Percentiles rank a stretch among this genome's conserved stretches.
Conservation (phyloP, 352 stramenopile genomes). For the Pythium guiyangense region DNA sequence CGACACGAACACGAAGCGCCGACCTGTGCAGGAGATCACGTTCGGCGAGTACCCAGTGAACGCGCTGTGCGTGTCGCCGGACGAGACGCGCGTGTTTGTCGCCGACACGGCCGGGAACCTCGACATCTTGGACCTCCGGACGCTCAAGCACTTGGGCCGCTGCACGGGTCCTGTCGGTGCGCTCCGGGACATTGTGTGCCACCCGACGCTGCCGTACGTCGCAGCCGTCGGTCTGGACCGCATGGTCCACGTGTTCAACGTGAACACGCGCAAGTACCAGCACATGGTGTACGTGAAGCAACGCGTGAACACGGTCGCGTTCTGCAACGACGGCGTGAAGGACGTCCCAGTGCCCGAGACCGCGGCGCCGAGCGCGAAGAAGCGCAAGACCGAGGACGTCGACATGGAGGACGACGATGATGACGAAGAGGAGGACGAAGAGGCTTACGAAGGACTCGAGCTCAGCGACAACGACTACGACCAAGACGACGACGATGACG, state of each 20-base stretch:
- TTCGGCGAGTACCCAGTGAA: conserved; percentile 75
- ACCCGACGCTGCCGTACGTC: conserved; percentile 88
- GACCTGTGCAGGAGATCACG: conserved; percentile 64
- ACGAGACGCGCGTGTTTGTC: conserved; percentile 77
- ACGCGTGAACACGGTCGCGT: conserved; percentile 89
- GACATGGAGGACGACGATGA: conserved; percentile 46
- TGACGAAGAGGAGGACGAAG: conserved; percentile 64
- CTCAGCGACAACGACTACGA: conserved; percentile 58
- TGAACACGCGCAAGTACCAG: conserved; percentile 76
- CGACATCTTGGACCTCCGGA: conserved; percentile 88
- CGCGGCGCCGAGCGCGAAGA: conserved; percentile 36
- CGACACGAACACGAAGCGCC: conserved; percentile 85
- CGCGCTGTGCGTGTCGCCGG: conserved; percentile 61
- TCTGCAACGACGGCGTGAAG: conserved; percentile 81
- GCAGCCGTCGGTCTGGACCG: conserved; percentile 91
- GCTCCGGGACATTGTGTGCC: conserved; percentile 85
- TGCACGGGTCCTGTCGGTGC: conserved; percentile 89
- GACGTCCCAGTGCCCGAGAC: conserved; percentile 37
- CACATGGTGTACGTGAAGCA: conserved; percentile 81
- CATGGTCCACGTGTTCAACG: conserved; percentile 92
- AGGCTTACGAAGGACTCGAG: conserved; percentile 82
- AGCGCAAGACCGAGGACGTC: conserved; percentile 35
- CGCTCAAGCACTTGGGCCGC: conserved; percentile 76
- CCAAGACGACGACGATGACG: conserved; percentile 43
- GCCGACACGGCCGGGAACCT: conserved; percentile 89